Conservation (phyloP, 805 yeast species). For the Pichia phayaonensis region DNA sequence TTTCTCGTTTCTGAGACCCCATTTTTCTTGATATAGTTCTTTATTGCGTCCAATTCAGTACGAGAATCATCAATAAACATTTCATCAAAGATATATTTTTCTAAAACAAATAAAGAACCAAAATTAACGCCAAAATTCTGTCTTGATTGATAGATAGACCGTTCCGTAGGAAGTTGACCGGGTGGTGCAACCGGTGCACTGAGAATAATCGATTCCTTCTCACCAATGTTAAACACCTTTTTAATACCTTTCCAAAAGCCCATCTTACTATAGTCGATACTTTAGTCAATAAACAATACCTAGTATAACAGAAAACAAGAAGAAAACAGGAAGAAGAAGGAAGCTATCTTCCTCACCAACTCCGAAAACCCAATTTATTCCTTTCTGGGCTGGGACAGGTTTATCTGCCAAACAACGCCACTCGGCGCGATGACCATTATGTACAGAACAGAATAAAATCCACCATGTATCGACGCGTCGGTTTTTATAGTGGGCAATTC, state of each 20-base stretch:
- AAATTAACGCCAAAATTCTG: conserved; percentile 77
- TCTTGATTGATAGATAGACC: conserved; percentile 50
- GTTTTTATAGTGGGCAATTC: too few species aligned
- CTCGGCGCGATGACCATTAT: too few species aligned
- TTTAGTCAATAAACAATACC: too few species aligned
- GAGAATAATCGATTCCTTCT: not conserved
- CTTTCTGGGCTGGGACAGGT: too few species aligned
- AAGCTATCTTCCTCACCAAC: too few species aligned
- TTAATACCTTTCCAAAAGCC: conserved; percentile 13
- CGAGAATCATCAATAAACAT: conserved; percentile 52
- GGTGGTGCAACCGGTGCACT: conserved; percentile 28
- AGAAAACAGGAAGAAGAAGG: too few species aligned
- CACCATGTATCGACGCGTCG: too few species aligned
- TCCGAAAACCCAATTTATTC: too few species aligned
- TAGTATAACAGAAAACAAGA: too few species aligned
- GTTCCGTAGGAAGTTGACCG: conserved; percentile 30
- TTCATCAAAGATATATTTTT: conserved; percentile 66
- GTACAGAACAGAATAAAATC: too few species aligned
- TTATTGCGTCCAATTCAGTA: conserved; percentile 70
- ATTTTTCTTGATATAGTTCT: conserved; percentile 35
- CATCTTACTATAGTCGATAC: too few species aligned
- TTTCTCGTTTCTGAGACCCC: conserved; percentile 49
- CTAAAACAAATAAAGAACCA: conserved; percentile 74
- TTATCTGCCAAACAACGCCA: too few species aligned
- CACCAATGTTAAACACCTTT: conserved; percentile 5